A percentile compares a stretch with the other conserved stretches of the same genome.
phyloP scores from a whole-genome alignment of 306 rosid species.

The Cicer yamashitae region DNA sequence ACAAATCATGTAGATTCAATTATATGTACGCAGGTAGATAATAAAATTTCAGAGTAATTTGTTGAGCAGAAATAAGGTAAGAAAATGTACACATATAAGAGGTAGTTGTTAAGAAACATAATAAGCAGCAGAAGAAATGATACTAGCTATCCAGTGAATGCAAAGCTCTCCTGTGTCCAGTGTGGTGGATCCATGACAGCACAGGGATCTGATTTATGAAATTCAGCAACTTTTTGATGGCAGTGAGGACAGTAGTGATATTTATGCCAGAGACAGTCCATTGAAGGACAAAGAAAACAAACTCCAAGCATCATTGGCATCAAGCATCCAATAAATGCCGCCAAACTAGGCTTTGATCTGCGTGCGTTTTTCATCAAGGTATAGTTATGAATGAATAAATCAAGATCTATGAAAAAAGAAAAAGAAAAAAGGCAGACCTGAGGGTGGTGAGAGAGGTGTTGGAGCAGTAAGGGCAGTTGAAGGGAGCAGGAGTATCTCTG shows the following conservation, averaged over 20 bases:
- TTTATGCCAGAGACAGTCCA: constrained; percentile 97
- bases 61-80: too few species aligned
- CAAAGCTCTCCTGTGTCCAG: constrained; percentile 88
- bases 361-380: neutral
- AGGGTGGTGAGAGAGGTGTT: constrained; percentile 57
- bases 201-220: constrained; percentile 80
- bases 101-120: too few species aligned
- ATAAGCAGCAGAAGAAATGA: too few species aligned
- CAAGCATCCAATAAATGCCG: constrained; percentile 86
- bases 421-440: constrained; percentile 27
- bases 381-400: neutral
- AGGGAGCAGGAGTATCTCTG: constrained; percentile 93
- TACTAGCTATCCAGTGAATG: constrained; percentile 60
- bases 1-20: too few species aligned
- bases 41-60: too few species aligned
- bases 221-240: constrained; percentile 83
- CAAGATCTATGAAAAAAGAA: too few species aligned
- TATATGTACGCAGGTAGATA: too few species aligned
- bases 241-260: constrained; percentile 85
- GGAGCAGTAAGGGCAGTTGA: constrained; percentile 70
- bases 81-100: too few species aligned
- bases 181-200: constrained; percentile 83
- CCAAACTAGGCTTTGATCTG: constrained; percentile 84
- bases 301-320: constrained; percentile 81
- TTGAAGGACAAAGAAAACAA: constrained; percentile 85